phyloP scores from a whole-genome alignment of 208 protist species.

The Crithidia acanthocephali region DNA sequence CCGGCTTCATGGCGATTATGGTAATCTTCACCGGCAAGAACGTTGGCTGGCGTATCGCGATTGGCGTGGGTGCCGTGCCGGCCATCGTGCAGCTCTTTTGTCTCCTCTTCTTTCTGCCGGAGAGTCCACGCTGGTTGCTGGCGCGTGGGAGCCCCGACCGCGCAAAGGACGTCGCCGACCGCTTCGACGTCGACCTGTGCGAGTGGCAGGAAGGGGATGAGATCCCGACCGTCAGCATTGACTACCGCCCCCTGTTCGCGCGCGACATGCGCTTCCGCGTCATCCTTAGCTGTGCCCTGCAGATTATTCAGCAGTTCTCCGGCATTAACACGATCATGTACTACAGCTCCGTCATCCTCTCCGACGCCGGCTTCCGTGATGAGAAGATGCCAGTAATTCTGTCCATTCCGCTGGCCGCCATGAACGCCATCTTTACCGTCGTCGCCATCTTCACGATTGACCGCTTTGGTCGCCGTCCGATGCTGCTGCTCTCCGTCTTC shows the following conservation, averaged over 20 bases:
- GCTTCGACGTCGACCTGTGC: conserved; percentile 71
- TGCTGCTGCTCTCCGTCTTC: conserved; percentile 73
- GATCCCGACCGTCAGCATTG: conserved; percentile 44
- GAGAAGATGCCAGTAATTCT: conserved; percentile 81
- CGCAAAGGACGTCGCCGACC: conserved; percentile 54
- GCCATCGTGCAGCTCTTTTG: conserved; percentile 84
- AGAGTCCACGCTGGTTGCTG: conserved; percentile 89
- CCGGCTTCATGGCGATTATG: conserved; percentile 68
- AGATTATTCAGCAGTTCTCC: conserved; percentile 92
- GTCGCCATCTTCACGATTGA: conserved; percentile 86
- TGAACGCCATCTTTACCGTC: conserved; percentile 88
- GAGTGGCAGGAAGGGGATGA: conserved; percentile 49
- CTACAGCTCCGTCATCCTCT: conserved; percentile 91
- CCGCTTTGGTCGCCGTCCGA: conserved; percentile 65
- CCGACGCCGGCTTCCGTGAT: conserved; percentile 79
- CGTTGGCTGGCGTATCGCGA: conserved; percentile 90
- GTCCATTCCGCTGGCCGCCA: conserved; percentile 85
- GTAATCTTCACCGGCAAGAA: conserved; percentile 73
- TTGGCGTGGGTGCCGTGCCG: conserved; percentile 83
- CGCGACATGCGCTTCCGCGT: conserved; percentile 73
- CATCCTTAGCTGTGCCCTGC: conserved; percentile 80
- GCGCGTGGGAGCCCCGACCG: conserved; percentile 47
- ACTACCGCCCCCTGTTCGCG: conserved; percentile 61
- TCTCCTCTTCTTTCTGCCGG: conserved; percentile 82
- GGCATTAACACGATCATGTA: conserved; percentile 96